Evolutionary conservation across 371 early-diverging fungal genomes (phyloP).

Genomic region (Dipsacomyces acuminosporus): DNA sequence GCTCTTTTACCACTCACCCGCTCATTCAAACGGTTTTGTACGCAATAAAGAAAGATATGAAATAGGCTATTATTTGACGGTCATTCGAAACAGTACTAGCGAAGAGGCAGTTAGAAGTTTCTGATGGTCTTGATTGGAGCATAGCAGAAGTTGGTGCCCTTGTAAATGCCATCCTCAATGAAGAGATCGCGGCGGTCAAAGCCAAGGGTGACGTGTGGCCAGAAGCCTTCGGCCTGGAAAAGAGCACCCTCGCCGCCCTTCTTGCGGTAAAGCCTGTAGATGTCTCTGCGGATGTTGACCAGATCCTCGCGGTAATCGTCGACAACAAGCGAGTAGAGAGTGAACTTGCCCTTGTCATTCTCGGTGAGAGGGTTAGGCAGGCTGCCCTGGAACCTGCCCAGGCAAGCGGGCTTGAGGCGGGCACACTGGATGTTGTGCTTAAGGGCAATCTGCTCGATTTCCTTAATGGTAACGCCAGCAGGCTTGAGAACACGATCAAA

Average conservation of each 20-base stretch:
- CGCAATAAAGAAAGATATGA: no score
- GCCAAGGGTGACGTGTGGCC: constrained; percentile 73
- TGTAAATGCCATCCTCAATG: constrained; percentile 64
- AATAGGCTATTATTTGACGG: no score
- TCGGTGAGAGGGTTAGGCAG: constrained; percentile 22
- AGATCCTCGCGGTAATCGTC: constrained; percentile 30
- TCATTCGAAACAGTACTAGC: no score
- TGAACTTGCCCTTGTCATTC: constrained; percentile 7
- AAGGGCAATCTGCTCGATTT: constrained; percentile 60
- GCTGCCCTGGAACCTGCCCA: constrained; percentile 56
- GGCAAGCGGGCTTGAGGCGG: constrained; percentile 55
- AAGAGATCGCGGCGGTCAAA: constrained; percentile 63
- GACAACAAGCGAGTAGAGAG: constrained; percentile 42
- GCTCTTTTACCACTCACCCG: no score
- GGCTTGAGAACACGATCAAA: constrained; percentile 53
- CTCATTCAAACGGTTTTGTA: no score
- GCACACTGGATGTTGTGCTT: constrained; percentile 54
- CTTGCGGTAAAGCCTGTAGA: constrained; percentile 11
- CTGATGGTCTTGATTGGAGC: constrained; percentile 27
- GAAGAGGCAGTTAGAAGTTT: no score
- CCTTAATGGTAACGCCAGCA: constrained; percentile 64
- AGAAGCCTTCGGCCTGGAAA: constrained; percentile 53
- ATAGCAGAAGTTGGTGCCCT: constrained; percentile 67
- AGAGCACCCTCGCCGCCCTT: constrained; percentile 46
- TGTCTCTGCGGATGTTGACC: constrained; percentile 23